These are phyloP conservation scores for Colletotrichum lini DNA, from an alignment of 2,329 filamentous ascomycete genomes.

Conservation along the genomic window DNA sequence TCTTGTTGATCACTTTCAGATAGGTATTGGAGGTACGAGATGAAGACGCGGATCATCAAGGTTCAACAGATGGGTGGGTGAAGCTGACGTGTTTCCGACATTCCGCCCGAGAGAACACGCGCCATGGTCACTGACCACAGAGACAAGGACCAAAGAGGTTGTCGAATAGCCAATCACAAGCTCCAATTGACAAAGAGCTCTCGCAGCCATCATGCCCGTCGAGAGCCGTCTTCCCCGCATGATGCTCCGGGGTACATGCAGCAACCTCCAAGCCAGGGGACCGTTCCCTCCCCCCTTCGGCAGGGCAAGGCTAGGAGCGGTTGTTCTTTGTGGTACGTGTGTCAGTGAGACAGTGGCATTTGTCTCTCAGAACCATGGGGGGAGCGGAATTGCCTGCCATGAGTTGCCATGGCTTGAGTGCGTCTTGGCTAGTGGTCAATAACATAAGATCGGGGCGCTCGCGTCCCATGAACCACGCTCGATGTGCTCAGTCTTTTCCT, in stretches of 20 bases:
- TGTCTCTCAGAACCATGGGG: background rate
- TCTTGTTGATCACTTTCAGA: background rate
- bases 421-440: background rate
- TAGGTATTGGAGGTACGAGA: background rate
- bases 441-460: background rate
- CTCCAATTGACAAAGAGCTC: background rate
- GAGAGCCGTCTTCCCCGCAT: constrained; percentile 35
- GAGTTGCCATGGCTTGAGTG: background rate
- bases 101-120: background rate
- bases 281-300: background rate
- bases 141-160: background rate
- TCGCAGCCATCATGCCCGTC: constrained; percentile 11
- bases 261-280: background rate
- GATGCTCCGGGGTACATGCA: constrained; percentile 18
- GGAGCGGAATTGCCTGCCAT: too few relatives aligned
- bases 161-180: background rate
- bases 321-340: background rate
- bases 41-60: background rate
- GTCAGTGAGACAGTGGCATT: background rate
- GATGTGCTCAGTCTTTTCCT: too few relatives aligned
- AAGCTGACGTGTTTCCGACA: background rate
- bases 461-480: background rate
- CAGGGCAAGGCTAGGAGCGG: constrained; percentile 34
- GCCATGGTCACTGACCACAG: background rate
- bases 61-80: too few relatives aligned